These are phyloP conservation scores for Groenewaldozyma tartarivorans DNA, from an alignment of 805 yeast genomes.

Conservation along the genomic window DNA sequence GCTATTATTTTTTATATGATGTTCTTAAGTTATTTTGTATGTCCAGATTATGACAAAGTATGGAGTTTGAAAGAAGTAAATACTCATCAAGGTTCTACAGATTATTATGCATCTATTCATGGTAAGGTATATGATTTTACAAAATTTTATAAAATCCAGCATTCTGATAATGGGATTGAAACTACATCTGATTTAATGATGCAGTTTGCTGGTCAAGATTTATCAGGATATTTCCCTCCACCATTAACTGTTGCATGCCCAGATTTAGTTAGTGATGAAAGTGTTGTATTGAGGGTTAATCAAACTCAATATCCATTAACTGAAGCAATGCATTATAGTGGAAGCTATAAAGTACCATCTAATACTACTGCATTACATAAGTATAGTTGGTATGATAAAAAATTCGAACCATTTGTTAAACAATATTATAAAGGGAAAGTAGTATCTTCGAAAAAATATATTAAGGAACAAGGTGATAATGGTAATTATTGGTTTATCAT, in stretches of 20 bases:
- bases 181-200: conserved; percentile 28
- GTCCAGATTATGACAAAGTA: conserved; percentile 33
- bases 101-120: conserved; percentile 31
- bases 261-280: conserved; percentile 25
- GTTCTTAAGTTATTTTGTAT: conserved; percentile 28
- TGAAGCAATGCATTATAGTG: conserved; percentile 27
- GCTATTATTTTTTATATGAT: conserved; percentile 36
- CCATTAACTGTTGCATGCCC: conserved; percentile 33
- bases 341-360: conserved; percentile 21
- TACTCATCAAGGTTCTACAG: conserved; percentile 28
- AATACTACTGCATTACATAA: conserved; percentile 27
- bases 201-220: conserved; percentile 31
- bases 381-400: conserved; percentile 28
- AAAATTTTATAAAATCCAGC: conserved; percentile 31
- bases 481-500: conserved; percentile 26
- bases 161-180: conserved; percentile 30
- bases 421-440: conserved; percentile 29
- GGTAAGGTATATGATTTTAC: conserved; percentile 34
- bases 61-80: conserved; percentile 30
- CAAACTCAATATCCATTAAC: conserved; percentile 21
- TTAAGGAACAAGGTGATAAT: conserved; percentile 18
- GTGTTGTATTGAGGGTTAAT: conserved; percentile 24
- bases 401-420: conserved; percentile 27
- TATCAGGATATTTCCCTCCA: conserved; percentile 32
- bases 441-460: conserved; percentile 24